Percentiles rank a stretch among this genome's conserved stretches.
Evolutionary conservation across 495 filamentous ascomycete species (phyloP).

Genomic region (Alectoria sarmentosa): DNA sequence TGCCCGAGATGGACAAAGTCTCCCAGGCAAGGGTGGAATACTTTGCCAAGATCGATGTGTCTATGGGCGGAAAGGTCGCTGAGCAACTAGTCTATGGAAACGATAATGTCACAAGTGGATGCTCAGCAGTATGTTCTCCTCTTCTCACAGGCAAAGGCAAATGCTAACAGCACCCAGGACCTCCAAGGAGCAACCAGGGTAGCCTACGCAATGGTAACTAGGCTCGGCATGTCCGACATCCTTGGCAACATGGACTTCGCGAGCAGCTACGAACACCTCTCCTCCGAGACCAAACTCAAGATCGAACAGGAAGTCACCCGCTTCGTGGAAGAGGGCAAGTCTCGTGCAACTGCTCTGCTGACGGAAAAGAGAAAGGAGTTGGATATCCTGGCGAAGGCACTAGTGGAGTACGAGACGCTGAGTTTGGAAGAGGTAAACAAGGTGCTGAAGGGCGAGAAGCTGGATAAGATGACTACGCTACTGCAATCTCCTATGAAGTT

Average conservation of each 20-base stretch:
- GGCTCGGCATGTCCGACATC: constrained; percentile 78
- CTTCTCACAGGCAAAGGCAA: constrained; percentile 23
- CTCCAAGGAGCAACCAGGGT: constrained; percentile 69
- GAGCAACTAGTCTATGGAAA: constrained; percentile 87
- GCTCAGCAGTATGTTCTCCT: constrained; percentile 53
- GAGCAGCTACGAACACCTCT: constrained; percentile 70
- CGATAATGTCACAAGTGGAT: constrained; percentile 81
- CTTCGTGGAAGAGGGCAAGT: constrained; percentile 72
- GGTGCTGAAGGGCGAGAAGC: constrained; percentile 76
- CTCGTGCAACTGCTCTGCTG: constrained; percentile 61
- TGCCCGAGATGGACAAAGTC: constrained; percentile 87
- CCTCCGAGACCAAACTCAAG: constrained; percentile 70
- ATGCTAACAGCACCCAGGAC: constrained; percentile 47
- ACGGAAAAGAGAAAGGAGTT: constrained; percentile 68
- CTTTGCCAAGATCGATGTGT: constrained; percentile 67
- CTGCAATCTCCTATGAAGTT: constrained; percentile 34
- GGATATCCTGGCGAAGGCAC: constrained; percentile 75
- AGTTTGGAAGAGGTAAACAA: constrained; percentile 82
- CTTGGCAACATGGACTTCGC: constrained; percentile 85
- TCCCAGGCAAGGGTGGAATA: constrained; percentile 60
- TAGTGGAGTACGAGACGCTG: constrained; percentile 91
- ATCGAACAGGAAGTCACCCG: constrained; percentile 84
- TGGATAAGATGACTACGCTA: constrained; percentile 49
- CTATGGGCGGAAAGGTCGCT: constrained; percentile 88
- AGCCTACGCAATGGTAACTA: constrained; percentile 79